These are phyloP conservation scores for Eucalyptus pauciflora DNA, from an alignment of 345 rosid species.

Conservation along the genomic window DNA sequence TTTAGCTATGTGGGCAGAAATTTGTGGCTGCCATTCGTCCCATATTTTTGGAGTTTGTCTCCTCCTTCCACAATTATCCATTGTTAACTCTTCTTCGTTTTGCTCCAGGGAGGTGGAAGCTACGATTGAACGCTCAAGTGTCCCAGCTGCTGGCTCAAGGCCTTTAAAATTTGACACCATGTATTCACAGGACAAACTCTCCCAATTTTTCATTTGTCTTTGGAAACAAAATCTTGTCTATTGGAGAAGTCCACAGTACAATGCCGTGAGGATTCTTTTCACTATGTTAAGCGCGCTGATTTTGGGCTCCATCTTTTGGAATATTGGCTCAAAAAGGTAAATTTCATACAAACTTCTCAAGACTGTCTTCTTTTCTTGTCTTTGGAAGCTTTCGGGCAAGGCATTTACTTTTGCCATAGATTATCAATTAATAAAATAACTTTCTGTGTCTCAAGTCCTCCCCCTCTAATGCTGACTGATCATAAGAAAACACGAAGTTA, in stretches of 20 bases:
- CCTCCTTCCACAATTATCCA: background rate
- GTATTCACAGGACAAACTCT: conserved; percentile 30
- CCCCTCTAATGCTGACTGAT: background rate
- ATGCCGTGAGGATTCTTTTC: conserved; percentile 53
- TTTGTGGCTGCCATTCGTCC: background rate
- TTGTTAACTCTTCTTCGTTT: background rate
- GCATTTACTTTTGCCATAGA: background rate
- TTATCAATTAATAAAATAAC: background rate
- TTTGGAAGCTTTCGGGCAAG: background rate
- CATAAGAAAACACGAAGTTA: background rate
- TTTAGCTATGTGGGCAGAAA: background rate
- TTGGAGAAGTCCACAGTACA: conserved; percentile 93
- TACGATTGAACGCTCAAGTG: conserved; percentile 36
- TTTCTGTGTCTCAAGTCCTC: background rate
- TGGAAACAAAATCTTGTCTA: conserved; percentile 88
- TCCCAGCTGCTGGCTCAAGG: conserved; percentile 55
- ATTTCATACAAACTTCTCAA: background rate
- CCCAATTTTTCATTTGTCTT: conserved; percentile 57
- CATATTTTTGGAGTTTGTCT: background rate
- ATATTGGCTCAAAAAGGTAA: conserved; percentile 56
- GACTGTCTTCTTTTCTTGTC: background rate
- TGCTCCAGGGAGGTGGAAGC: conserved; percentile 56
- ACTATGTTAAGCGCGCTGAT: conserved; percentile 48
- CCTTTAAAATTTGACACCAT: conserved; percentile 45
- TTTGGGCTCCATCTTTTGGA: conserved; percentile 77